Evolutionary conservation across 2,329 filamentous ascomycete species (phyloP).

Genomic region (Colletotrichum truncatum): DNA sequence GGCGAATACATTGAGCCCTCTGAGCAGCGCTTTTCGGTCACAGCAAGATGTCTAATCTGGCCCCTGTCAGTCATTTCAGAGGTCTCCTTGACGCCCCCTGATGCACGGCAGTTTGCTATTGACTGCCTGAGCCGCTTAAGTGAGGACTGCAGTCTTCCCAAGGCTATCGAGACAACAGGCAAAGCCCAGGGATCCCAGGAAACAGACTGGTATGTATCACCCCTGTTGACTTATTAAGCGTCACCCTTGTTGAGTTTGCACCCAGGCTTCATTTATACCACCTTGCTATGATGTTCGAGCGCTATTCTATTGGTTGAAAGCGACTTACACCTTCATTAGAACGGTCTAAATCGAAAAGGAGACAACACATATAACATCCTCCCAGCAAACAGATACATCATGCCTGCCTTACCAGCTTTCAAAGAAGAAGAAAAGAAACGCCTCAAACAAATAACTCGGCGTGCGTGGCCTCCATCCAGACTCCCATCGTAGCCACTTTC

Average conservation of each 20-base stretch:
- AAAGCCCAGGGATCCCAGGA: background rate
- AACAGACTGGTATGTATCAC: slow-evolving; percentile 29
- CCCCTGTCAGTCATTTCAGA: slow-evolving; percentile 34
- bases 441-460: no score
- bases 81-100: slow-evolving; percentile 11
- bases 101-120: slow-evolving; percentile 25
- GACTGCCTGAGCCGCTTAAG: slow-evolving; percentile 31
- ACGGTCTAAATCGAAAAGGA: background rate
- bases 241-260: background rate
- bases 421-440: no score
- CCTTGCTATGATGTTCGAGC: background rate
- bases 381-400: no score
- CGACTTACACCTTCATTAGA: background rate
- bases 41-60: slow-evolving; percentile 36
- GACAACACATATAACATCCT: no score
- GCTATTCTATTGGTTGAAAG: background rate
- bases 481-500: no score
- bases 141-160: slow-evolving; percentile 34
- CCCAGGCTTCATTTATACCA: slow-evolving; percentile 19
- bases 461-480: no score
- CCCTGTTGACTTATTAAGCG: background rate
- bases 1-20: slow-evolving; percentile 29
- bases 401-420: no score
- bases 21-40: slow-evolving; percentile 31
- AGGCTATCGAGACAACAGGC: background rate